These are phyloP conservation scores for Bipolaris zeicola DNA, from an alignment of 2,329 filamentous ascomycete species.

Conservation along the genomic window DNA sequence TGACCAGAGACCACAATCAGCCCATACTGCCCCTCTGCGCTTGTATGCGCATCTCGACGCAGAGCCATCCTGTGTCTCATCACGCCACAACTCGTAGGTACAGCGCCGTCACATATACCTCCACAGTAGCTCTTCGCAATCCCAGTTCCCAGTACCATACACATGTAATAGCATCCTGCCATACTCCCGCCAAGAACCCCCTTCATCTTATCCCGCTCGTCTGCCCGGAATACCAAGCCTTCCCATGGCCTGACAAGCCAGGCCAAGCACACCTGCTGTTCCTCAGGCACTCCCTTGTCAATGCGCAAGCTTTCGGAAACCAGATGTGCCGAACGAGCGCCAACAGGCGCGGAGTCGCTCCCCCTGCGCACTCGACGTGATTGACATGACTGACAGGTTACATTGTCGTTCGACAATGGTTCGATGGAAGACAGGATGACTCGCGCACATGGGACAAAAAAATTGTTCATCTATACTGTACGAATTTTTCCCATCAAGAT, in stretches of 20 bases:
- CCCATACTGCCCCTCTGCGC: constrained; percentile 7
- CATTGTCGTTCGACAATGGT: constrained; percentile 4
- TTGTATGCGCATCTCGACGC: constrained; percentile 14
- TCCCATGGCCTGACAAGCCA: background rate
- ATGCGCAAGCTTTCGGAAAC: background rate
- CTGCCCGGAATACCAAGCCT: background rate
- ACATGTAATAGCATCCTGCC: background rate
- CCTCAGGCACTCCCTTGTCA: background rate
- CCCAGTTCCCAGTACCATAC: background rate
- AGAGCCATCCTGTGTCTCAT: background rate
- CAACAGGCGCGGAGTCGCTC: background rate
- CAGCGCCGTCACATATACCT: constrained; percentile 9
- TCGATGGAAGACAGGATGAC: constrained; percentile 1
- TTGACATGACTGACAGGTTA: background rate
- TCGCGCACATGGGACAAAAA: background rate
- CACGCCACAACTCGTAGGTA: background rate
- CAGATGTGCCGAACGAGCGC: background rate
- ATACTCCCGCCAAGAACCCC: background rate
- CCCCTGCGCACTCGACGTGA: background rate
- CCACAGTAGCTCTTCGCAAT: background rate
- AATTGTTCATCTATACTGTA: background rate
- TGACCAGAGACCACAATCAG: background rate
- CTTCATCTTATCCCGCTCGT: background rate
- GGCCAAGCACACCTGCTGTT: background rate
- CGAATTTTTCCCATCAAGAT: no score